phyloP scores from a whole-genome alignment of 2,329 filamentous ascomycete genomes.

The Lachnellula willkommii region DNA sequence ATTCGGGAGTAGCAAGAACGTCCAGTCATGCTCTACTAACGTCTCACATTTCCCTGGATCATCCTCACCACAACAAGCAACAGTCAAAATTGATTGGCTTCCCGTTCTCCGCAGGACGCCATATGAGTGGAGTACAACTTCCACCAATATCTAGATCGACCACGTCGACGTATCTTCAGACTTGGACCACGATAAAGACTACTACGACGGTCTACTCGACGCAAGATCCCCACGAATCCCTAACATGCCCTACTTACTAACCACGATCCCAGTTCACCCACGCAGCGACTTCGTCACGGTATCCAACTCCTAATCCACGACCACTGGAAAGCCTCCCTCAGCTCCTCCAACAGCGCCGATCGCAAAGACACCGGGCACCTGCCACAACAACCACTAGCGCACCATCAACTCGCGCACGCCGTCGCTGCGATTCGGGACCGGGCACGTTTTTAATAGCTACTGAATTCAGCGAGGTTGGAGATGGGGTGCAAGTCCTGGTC shows the following conservation, averaged over 20 bases:
- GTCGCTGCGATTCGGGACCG: constrained; percentile 61
- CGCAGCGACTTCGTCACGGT: constrained; percentile 57
- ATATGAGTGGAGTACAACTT: constrained; percentile 48
- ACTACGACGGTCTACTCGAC: constrained; percentile 63
- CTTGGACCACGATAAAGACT: constrained; percentile 57
- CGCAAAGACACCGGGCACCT: constrained; percentile 54
- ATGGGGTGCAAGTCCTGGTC: constrained; percentile 50
- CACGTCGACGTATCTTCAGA: constrained; percentile 44
- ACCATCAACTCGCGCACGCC: constrained; percentile 58
- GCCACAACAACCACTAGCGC: too few relatives aligned
- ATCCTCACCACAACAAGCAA: too few relatives aligned
- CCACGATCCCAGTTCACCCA: constrained; percentile 42
- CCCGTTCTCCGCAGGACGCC: constrained; percentile 38
- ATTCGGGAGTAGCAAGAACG: too few relatives aligned
- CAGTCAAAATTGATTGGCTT: too few relatives aligned
- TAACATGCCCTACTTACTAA: not conserved
- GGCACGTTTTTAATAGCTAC: constrained; percentile 54
- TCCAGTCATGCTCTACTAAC: too few relatives aligned
- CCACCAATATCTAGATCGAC: constrained; percentile 61
- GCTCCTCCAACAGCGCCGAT: constrained; percentile 49
- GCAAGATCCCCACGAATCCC: not conserved
- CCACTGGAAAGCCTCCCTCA: constrained; percentile 56
- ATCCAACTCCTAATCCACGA: constrained; percentile 48
- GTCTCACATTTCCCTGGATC: too few relatives aligned
- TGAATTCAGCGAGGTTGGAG: constrained; percentile 37